Evolutionary conservation across 805 yeast genomes (phyloP), one percentile per base, ranked within the genome.

Genomic region (Tetrapisispora taiwanensis): DNA sequence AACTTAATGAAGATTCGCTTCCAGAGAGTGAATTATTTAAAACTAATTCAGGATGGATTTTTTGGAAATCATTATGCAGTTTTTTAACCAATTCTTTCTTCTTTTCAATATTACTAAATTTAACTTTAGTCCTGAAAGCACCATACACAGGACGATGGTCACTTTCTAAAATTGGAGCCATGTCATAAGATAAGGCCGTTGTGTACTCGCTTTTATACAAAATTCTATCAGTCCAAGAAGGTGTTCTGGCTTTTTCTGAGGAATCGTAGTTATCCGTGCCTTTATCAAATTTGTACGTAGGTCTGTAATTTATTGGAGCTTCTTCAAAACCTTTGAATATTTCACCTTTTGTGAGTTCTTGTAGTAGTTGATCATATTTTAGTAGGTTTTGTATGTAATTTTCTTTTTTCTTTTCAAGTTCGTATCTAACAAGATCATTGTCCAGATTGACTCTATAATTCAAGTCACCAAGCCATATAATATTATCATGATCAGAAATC

Each of bases 221-320:
- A 41, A 86, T 81, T 54, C 98, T 70, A 63, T 90, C 98, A 0
- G 97, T 90, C 97, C 97, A 90, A 0, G 96, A 82, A 1, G 98
- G 98, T 5, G 85, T 80, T 53, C 98, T 73, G 49, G 82, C 90
- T 59, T 90, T 90, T 53, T 90, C 98, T 8, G 94, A 82, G 1
- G 92, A 74, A 62, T 90, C 97, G 60, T 89, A 92, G 17, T 62
- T 66, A 41, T 76, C 72, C 0, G 94, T 82, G 2, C 90, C 92
- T 50, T 84, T 82, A 59, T 90, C 95, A 62, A 78, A 92, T 59
- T 90, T 90, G 66, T 90, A 90, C 0, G 98, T 92, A 12, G 98
- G 98, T 30, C 75, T 71, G 58, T 90, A 90, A 36, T 68, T 75
- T 44, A 90, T 76, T 22, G 81, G 78, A 47, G 79, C 76, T 60